Evolutionary conservation across 768 basidiomycete species (phyloP).

Genomic region (Mycena capillaripes): DNA sequence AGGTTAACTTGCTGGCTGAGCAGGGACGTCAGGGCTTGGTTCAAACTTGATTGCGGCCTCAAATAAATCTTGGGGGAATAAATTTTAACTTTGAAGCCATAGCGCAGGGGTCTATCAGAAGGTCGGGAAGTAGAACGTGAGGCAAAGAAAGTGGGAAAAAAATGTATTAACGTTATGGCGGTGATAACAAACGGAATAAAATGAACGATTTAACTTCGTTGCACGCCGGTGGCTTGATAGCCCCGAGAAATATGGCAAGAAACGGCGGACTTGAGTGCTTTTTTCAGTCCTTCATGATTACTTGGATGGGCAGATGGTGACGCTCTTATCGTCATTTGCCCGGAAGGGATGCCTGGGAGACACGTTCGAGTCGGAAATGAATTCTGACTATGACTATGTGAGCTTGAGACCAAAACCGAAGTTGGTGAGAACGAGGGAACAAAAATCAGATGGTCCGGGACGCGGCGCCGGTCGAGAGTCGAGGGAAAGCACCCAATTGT

Average conservation of each 20-base stretch:
- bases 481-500: background rate
- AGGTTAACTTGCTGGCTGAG: background rate
- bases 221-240: too few species aligned
- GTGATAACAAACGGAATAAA: constrained; percentile 15
- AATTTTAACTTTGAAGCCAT: background rate
- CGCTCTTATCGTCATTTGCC: background rate
- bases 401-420: background rate
- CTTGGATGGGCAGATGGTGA: background rate
- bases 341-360: background rate
- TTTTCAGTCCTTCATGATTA: background rate
- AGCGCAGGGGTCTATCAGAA: constrained; percentile 2
- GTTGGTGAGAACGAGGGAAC: background rate
- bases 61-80: background rate
- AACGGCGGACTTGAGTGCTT: background rate
- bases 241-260: background rate
- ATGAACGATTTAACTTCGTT: background rate
- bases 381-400: background rate
- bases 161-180: constrained; percentile 1
- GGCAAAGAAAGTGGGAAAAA: background rate
- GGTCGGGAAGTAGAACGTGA: background rate
- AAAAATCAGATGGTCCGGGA: background rate
- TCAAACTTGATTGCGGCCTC: background rate
- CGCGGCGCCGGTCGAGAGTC: background rate
- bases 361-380: background rate
- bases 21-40: background rate